phyloP scores from a whole-genome alignment of 345 rosid species.

The Populus davidiana region DNA sequence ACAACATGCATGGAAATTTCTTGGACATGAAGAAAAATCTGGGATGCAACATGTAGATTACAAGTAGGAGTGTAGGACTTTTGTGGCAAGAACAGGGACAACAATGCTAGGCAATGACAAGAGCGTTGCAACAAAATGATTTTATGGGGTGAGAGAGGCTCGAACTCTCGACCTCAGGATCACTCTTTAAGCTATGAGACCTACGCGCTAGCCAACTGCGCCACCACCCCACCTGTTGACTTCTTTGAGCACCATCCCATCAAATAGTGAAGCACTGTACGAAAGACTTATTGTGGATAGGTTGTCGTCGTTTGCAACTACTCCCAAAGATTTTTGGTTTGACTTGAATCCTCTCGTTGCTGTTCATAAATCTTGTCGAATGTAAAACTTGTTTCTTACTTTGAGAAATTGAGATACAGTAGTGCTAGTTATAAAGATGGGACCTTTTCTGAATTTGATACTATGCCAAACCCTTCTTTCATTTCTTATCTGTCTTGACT shows the following conservation, averaged over 20 bases:
- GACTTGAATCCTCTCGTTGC: background rate
- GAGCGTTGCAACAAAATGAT: background rate
- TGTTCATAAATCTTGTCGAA: background rate
- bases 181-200: slow-evolving; percentile 37
- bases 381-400: background rate
- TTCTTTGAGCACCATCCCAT: fast-evolving
- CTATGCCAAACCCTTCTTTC: slow-evolving; percentile 4
- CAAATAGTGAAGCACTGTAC: fast-evolving
- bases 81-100: background rate
- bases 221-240: slow-evolving; percentile 31
- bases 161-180: slow-evolving; percentile 54
- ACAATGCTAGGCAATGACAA: background rate
- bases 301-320: background rate
- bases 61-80: no score
- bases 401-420: background rate
- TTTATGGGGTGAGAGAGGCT: slow-evolving; percentile 40
- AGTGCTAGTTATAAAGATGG: background rate
- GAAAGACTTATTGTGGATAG: background rate
- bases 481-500: slow-evolving; percentile 7
- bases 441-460: background rate
- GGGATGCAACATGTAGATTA: no score
- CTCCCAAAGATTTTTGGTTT: background rate
- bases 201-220: slow-evolving; percentile 57
- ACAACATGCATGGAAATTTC: no score
- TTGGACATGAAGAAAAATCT: no score